Evolutionary conservation across 345 rosid genomes (phyloP), one percentile per base, ranked within the genome.

Genomic region (Eucalyptus sp.): DNA sequence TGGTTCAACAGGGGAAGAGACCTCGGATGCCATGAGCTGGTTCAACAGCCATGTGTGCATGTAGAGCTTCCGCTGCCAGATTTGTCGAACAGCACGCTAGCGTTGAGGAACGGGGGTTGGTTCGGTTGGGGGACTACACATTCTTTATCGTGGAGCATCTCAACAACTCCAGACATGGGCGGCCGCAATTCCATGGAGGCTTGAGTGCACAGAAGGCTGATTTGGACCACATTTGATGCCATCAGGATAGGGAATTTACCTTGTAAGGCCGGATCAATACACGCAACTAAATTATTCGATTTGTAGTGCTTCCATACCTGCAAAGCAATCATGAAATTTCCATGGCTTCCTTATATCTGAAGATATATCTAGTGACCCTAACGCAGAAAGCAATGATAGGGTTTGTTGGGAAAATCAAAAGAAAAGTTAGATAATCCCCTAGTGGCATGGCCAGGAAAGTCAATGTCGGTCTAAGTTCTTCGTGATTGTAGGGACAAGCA

Each of bases 201-300:
- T 88, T 97, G 98, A 3, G 97, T 97, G 93, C 98, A 97, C 62
- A 96, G 89, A 87, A 96, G 94, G 86, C 99, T 98, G 4, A 97
- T 91, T 79, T 93, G 92, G 50, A 96, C 94, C 91, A 94, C 94
- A 44, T 86, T 93, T 80, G 94, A 87, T 29, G 94, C 96, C 84
- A 93, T 93, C 88, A 91, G 92, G 86, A 88, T 89, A 13, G 90
- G 91, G 89, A 88, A 90, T n/a, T 52, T 88, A 16, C 90, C 90
- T 15, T 33, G 56, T 54, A 97, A 87, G 44, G 92, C 81, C 16
- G 93, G 90, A 89, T 95, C 96, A 3, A 96, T 12, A 8, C 95
- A 89, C 7, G 41, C 27, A 14, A 86, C 86, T 50, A 94, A 71
- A 43, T 88, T 92, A 33, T 90, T 89, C 29, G 91, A 89, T 91